A percentile compares a stretch with the other conserved stretches of the same genome.
Evolutionary conservation across 83 land plant genomes (phyloP).

Genomic region (Picea engelmannii): DNA sequence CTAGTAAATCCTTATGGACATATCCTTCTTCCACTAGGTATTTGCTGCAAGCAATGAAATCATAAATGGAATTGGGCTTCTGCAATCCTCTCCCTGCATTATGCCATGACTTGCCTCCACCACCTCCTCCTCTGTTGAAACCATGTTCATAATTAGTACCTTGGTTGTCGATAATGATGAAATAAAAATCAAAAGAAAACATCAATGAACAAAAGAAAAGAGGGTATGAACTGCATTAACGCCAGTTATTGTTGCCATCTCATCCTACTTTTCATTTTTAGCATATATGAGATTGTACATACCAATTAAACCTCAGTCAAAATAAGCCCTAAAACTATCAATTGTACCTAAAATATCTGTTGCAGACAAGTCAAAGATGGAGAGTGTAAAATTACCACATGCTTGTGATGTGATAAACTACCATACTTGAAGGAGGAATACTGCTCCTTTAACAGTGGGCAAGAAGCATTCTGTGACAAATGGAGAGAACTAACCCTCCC

Average conservation of each 20-base stretch:
- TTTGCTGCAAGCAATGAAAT: constrained; percentile 76
- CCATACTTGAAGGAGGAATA: too few relatives aligned
- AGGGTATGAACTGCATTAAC: too few relatives aligned
- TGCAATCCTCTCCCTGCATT: constrained; percentile 61
- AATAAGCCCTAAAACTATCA: neutral
- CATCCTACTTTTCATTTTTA: too few relatives aligned
- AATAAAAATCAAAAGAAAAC: neutral
- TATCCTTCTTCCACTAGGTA: constrained; percentile 73
- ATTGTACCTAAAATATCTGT: too few relatives aligned
- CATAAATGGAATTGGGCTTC: constrained; percentile 84
- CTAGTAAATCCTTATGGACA: constrained; percentile 54
- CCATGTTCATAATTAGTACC: neutral
- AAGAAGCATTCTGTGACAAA: too few relatives aligned
- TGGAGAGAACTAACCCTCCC: too few relatives aligned
- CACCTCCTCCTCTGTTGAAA: constrained; percentile 85
- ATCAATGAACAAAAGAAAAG: neutral
- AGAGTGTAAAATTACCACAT: too few relatives aligned
- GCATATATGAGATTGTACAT: too few relatives aligned
- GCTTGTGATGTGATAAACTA: too few relatives aligned
- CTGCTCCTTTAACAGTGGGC: too few relatives aligned
- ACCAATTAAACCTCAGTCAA: neutral
- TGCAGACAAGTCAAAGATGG: too few relatives aligned
- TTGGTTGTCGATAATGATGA: neutral
- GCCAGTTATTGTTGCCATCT: neutral
- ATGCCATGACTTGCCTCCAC: constrained; percentile 85